Base-by-base conservation (phyloP, 768 basidiomycete genomes). In the Dacryopinax spathularia region DNA sequence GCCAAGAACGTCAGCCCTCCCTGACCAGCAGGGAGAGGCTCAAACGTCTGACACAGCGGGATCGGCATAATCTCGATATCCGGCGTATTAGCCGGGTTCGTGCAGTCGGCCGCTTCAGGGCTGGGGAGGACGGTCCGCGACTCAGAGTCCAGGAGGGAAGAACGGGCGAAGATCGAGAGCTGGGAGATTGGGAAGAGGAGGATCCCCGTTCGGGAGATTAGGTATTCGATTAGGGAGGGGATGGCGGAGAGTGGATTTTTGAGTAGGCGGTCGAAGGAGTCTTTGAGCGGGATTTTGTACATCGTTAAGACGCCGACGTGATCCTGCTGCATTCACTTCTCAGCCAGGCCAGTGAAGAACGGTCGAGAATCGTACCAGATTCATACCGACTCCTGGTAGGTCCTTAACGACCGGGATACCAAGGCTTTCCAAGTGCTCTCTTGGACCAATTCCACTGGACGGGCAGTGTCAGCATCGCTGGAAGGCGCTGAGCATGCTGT, bases 401-500 rank as follows among this genome's bases (percentile, higher is more conserved):
- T 41, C 39, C 39, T 41, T 41, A 4, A 41, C 18, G 6, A 41
- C 7, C 4, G 5, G 39, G 22, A 41, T 41, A 6, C 39, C 39
- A 18, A 6, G 39, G 22, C 39, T 41, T 41, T 41, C 39, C 18
- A 41, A 22, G 39, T 41, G 39, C 6, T 22, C 22, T 22, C 22
- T 41, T 18, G 39, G 39, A 18, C 39, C 39, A 22, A 41, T 41
- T 18, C 39, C 39, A 41, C 39, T 41, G 18, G 6, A 18, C 7
- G 15, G 3, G 27, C 25, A 31, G 18, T 15, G 20, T 36, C 39
- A 41, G 5, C 39, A 41, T 15, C 22, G 74, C 72, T 29, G 75
- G 66, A 1, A 71, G 70, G 60, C 72, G 71, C 36, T 74, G 66
- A 1, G 73, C 70, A 7, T 18, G 18, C 6, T 41, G 39, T 9